Evolutionary conservation across 257 asterid genomes (phyloP), one percentile per base, ranked within the genome.

Genomic region (Orobanche coerulescens): DNA sequence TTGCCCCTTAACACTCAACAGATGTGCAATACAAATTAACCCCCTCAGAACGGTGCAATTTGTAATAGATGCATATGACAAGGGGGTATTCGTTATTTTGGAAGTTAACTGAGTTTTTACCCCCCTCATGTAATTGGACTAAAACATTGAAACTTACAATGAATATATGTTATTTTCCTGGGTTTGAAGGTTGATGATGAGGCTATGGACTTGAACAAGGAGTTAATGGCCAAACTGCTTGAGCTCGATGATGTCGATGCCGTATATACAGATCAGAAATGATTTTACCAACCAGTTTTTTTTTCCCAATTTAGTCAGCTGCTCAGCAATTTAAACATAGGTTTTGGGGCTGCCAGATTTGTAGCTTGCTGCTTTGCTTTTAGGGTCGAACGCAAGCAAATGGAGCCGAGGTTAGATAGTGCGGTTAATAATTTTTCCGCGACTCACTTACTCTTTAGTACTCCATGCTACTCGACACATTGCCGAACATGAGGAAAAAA

Each of bases 221-320:
- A 75, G 74, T 68, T 88, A 40, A 65, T 79, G 73, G 64, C 95
- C 47, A 83, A 88, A 76, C 76, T 91, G 69, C 94, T 91, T 15
- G 94, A 91, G 74, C 92, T 91, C 26, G 98, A 91, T 46, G 98
- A 91, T 55, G 94, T 91, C 56, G 96, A 85, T 73, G 90, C 98
- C 37, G 96, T 91, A 9, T 85, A 85, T 69, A 85, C 93, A 2
- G 96, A 91, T 58, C 95, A 87, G 71, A 87, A 77, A 78, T 80
- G 69, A 81, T 61, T 53, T 20, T 28, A 30, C 55, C 18, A 0
- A 6, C 62, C 28, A 7, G 13, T 16, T 8, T 22, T 25, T 47
- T 14, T 34, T 44, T 18, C 23, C 2, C 15, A 11, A 44, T 23
- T 48, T 24, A 43, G 16, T 28, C 63, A 31, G 54, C 69, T 62